Conservation (phyloP, 371 early-diverging fungal genomes). For the Circinella umbellata region DNA sequence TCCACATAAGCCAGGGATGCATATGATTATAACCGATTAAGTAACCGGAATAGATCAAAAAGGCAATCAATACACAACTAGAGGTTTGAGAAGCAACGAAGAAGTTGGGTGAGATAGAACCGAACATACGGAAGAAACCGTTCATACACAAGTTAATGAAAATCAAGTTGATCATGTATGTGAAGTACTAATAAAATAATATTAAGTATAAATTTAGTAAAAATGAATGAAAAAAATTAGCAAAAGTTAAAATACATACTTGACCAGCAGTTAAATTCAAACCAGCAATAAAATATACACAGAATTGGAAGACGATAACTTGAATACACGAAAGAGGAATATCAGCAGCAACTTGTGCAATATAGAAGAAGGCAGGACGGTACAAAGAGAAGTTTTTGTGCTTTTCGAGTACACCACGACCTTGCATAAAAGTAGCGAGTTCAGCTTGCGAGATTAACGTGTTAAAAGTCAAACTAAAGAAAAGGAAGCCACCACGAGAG, state of each 20-base stretch:
- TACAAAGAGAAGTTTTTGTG: constrained; percentile 71
- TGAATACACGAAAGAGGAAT: constrained; percentile 50
- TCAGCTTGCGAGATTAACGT: constrained; percentile 62
- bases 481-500: constrained; percentile 68
- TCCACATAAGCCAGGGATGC: constrained; percentile 77
- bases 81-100: constrained; percentile 62
- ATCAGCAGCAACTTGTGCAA: constrained; percentile 61
- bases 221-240: background rate
- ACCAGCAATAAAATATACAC: constrained; percentile 65
- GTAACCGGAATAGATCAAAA: constrained; percentile 69
- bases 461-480: constrained; percentile 64
- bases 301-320: constrained; percentile 42
- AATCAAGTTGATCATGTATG: constrained; percentile 49
- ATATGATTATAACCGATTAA: constrained; percentile 58
- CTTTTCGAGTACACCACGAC: constrained; percentile 69
- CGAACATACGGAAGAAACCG: constrained; percentile 66
- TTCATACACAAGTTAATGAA: constrained; percentile 60
- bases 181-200: constrained; percentile 44
- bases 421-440: constrained; percentile 57
- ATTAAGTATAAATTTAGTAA: background rate
- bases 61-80: constrained; percentile 56
- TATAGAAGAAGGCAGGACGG: constrained; percentile 62
- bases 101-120: constrained; percentile 60
- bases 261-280: constrained; percentile 56
- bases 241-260: constrained; percentile 24